Base-by-base conservation (phyloP, 176 grass and related monocot genomes). In the Stipa capillata region DNA sequence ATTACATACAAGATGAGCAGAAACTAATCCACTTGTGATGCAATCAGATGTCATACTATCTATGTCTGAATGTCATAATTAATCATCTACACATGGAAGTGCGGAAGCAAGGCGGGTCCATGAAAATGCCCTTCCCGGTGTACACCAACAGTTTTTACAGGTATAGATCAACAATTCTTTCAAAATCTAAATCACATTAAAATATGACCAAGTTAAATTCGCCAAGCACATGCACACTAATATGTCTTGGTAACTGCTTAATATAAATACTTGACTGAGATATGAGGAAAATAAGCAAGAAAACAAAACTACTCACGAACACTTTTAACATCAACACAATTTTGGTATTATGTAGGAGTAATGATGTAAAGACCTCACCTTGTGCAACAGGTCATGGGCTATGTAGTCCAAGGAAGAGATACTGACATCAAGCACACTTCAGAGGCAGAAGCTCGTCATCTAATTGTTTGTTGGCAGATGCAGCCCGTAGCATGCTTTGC, bases 361-460 rank as follows among this genome's bases (percentile, higher is more conserved):
- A 1, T 13, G 12, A 79, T 34, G 25, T 7, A 12, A 45, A 77
- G 62, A 64, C 3, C 63, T 81, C 34, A 94, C 96, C 92, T 95
- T 98, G 85, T 94, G 93, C 74, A 98, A 50, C 49, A 93, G 48
- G 73, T 94, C 96, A 31, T 98, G 90, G 0, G 90, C 88, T 50
- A 94, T 91, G 57, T 61, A 51, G 47, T 98, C 96, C 96, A 98
- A 60, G 96, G 92, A 89, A 98, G 90, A 67, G 92, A 95, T 50
- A 98, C 87, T 9, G 92, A 93, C 89, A 98, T 98, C 83, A 98
- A 81, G 60, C 85, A 43, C 96, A 98, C 62, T 94, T 94, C 13
- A 98, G 84, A 20, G 96, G 96, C 70, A 93, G 69, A 85, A 98
- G 90, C 18, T 87, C 88, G 77, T 76, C 42, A 62, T 90, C 84